phyloP scores from a whole-genome alignment of 2,329 filamentous ascomycete species.

The Fusarium sp. region DNA sequence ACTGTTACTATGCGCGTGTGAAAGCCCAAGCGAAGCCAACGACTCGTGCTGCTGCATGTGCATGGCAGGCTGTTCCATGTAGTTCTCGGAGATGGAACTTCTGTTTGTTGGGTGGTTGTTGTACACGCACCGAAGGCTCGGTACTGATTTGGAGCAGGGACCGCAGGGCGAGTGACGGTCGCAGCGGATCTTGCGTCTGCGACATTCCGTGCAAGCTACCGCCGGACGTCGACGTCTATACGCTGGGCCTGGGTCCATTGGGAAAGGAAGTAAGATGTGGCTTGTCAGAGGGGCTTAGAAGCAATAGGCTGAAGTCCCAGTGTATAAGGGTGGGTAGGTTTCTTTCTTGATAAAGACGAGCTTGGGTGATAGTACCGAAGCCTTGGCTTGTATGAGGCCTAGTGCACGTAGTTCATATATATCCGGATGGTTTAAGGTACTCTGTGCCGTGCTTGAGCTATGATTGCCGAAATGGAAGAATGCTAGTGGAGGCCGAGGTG shows the following conservation, averaged over 20 bases:
- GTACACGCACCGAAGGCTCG: slow-evolving; percentile 11
- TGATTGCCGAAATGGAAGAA: too few relatives aligned
- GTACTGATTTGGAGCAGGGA: slow-evolving; percentile 12
- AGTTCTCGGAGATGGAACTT: background rate
- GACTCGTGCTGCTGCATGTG: slow-evolving; percentile 3
- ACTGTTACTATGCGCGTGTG: background rate
- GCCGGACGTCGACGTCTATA: slow-evolving; percentile 14
- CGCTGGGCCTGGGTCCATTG: slow-evolving; percentile 10
- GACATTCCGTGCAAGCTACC: slow-evolving; percentile 12
- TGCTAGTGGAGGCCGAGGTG: too few relatives aligned
- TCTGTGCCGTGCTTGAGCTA: too few relatives aligned
- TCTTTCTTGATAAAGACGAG: too few relatives aligned
- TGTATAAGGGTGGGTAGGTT: too few relatives aligned
- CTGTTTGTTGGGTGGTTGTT: slow-evolving; percentile 8
- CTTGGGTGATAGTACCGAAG: too few relatives aligned
- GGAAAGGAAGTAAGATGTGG: background rate
- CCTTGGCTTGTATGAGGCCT: too few relatives aligned
- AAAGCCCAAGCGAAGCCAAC: background rate
- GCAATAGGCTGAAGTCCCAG: background rate
- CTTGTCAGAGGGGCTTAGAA: background rate
- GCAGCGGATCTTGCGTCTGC: slow-evolving; percentile 11
- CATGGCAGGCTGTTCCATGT: background rate
- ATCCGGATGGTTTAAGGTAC: too few relatives aligned
- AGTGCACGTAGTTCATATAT: too few relatives aligned
- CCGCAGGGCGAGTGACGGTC: slow-evolving; percentile 14